Evolutionary conservation across 2,329 filamentous ascomycete genomes (phyloP).

Genomic region (Fusarium pininemorale): DNA sequence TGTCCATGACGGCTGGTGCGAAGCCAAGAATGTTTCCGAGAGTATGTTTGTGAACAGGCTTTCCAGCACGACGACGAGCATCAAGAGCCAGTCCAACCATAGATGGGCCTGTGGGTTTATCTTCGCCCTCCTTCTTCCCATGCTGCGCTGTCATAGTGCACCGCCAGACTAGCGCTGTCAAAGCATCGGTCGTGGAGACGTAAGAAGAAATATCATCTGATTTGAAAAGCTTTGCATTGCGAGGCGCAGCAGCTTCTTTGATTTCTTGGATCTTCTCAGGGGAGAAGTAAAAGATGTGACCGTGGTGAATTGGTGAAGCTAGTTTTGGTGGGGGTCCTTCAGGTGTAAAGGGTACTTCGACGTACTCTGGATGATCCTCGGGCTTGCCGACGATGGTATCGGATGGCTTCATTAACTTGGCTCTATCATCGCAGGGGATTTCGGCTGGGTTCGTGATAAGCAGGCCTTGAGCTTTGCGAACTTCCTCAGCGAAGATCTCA

Average conservation of each 20-base stretch:
- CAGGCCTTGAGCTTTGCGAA: slow-evolving; percentile 6
- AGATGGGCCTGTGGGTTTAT: background rate
- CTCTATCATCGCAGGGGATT: background rate
- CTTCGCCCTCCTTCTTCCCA: background rate
- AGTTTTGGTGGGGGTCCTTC: slow-evolving; percentile 4
- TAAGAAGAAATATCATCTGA: background rate
- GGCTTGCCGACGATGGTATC: background rate
- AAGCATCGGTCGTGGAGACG: slow-evolving; percentile 10
- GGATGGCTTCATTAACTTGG: background rate
- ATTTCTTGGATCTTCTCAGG: background rate
- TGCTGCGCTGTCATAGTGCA: slow-evolving; percentile 11
- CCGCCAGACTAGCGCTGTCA: slow-evolving; percentile 10
- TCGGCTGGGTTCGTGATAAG: background rate
- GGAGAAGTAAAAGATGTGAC: slow-evolving; percentile 14
- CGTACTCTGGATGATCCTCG: slow-evolving; percentile 5
- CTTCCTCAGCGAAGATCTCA: slow-evolving; percentile 1
- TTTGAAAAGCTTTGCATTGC: background rate
- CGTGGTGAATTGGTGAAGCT: background rate
- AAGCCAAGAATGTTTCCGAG: slow-evolving; percentile 10
- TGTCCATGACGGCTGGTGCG: slow-evolving; percentile 3
- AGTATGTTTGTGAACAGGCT: slow-evolving; percentile 3
- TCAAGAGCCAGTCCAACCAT: slow-evolving; percentile 7
- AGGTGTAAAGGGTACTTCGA: slow-evolving; percentile 7
- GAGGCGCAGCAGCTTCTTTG: background rate
- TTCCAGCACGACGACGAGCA: slow-evolving; percentile 6